Conservation (phyloP, 495 filamentous ascomycete species). For the Cercophora newfieldiana region DNA sequence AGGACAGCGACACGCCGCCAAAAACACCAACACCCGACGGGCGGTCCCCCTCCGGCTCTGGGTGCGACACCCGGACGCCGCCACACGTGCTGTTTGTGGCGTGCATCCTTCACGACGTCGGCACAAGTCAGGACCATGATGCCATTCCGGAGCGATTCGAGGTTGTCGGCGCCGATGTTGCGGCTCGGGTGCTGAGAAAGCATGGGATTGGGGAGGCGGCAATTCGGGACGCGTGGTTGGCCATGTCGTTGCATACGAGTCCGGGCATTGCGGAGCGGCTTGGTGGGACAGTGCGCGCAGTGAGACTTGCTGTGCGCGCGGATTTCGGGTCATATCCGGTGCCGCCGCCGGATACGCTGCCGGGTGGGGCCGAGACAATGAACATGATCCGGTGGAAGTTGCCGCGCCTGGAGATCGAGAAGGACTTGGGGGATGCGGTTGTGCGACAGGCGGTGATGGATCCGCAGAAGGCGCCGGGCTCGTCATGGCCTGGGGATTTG, state of each 20-base stretch:
- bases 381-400: conserved; percentile 31
- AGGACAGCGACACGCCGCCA: neutral
- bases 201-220: conserved; percentile 31
- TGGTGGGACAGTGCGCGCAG: conserved; percentile 33
- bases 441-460: conserved; percentile 41
- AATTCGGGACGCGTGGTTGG: conserved; percentile 46
- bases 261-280: conserved; percentile 49
- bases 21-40: neutral
- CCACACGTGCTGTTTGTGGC: conserved; percentile 39
- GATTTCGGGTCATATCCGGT: conserved; percentile 41
- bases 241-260: conserved; percentile 47
- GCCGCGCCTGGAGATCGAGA: conserved; percentile 44
- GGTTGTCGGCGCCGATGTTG: conserved; percentile 47
- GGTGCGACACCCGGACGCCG: conserved; percentile 13
- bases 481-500: conserved; percentile 37
- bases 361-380: conserved; percentile 14
- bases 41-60: too few species aligned
- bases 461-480: conserved; percentile 42
- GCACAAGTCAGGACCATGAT: conserved; percentile 38
- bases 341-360: conserved; percentile 11
- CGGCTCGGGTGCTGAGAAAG: conserved; percentile 30
- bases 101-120: conserved; percentile 50
- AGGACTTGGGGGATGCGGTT: conserved; percentile 49
- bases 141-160: conserved; percentile 46
- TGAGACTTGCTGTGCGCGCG: conserved; percentile 40